phyloP scores from a whole-genome alignment of 441 rosid species.

The Euphorbia schlechtendalii region DNA sequence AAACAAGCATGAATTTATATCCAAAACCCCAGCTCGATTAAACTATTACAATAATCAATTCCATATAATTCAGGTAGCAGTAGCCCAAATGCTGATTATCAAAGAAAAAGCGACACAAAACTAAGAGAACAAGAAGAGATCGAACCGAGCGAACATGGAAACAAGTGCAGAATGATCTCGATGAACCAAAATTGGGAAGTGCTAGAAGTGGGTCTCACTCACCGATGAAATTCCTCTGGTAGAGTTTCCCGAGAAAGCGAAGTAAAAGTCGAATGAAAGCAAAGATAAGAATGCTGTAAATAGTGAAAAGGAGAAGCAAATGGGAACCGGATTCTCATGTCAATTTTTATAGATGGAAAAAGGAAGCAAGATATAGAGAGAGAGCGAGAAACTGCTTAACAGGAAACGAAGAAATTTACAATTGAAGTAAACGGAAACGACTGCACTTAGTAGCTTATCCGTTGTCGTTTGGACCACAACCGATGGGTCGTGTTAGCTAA shows the following conservation, averaged over 20 bases:
- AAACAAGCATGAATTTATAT: background rate
- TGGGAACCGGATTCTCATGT: conserved; percentile 4
- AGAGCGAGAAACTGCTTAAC: too few species aligned
- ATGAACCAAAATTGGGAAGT: background rate
- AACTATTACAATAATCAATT: conserved; percentile 3
- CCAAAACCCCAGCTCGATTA: conserved; percentile 9
- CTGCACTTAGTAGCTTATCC: too few species aligned
- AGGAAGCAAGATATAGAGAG: background rate
- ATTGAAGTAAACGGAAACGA: background rate
- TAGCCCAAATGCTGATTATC: background rate
- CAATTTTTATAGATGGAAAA: background rate
- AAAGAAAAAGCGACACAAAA: conserved; percentile 1
- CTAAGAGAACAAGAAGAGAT: conserved; percentile 4
- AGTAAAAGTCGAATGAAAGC: background rate
- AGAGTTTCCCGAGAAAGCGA: conserved; percentile 14
- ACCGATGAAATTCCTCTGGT: background rate
- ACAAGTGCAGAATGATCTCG: conserved; percentile 6
- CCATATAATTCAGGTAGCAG: background rate
- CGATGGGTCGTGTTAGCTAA: too few species aligned
- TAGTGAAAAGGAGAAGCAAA: conserved; percentile 4
- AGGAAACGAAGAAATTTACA: conserved; percentile 6
- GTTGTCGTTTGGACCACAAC: too few species aligned
- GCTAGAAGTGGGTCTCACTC: background rate
- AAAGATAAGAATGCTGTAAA: conserved; percentile 6
- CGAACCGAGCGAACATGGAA: background rate